Conservation (phyloP, 2,329 filamentous ascomycete species). For the Byssoonygena ceratinophila region DNA sequence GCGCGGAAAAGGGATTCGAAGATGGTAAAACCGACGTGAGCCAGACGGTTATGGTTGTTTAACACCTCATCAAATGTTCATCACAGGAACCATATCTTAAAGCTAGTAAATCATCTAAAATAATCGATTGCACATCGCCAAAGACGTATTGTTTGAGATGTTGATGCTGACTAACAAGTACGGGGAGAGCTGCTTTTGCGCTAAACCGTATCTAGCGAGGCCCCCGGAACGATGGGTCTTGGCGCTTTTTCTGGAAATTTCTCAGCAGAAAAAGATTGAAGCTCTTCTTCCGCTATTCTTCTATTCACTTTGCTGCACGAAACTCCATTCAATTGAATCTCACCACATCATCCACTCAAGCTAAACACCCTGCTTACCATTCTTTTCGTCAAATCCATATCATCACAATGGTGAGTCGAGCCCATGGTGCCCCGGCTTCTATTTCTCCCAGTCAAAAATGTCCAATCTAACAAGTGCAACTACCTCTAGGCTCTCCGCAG, state of each 20-base stretch:
- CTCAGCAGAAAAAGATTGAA: constrained; percentile 17
- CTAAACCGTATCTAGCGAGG: constrained; percentile 5
- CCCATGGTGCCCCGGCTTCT: neutral
- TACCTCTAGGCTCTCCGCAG: constrained; percentile 61
- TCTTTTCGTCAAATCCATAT: neutral
- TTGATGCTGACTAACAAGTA: neutral
- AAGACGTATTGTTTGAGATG: no score
- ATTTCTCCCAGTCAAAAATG: neutral
- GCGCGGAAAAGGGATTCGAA: constrained; percentile 27
- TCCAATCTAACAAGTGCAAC: neutral
- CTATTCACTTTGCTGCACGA: neutral
- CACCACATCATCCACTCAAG: neutral
- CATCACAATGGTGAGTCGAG: constrained; percentile 14
- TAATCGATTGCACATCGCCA: no score
- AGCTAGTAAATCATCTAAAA: no score
- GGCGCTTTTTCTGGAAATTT: constrained; percentile 22
- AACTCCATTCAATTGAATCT: constrained; percentile 8
- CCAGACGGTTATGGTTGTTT: neutral
- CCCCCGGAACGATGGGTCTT: constrained; percentile 11
- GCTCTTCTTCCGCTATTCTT: neutral
- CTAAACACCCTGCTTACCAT: neutral
- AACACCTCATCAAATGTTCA: no score
- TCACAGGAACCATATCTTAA: no score
- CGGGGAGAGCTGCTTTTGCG: neutral
- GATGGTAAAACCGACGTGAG: constrained; percentile 26